Conservation (phyloP, 164 flowering plant species). For the Nymphaea colorata region DNA sequence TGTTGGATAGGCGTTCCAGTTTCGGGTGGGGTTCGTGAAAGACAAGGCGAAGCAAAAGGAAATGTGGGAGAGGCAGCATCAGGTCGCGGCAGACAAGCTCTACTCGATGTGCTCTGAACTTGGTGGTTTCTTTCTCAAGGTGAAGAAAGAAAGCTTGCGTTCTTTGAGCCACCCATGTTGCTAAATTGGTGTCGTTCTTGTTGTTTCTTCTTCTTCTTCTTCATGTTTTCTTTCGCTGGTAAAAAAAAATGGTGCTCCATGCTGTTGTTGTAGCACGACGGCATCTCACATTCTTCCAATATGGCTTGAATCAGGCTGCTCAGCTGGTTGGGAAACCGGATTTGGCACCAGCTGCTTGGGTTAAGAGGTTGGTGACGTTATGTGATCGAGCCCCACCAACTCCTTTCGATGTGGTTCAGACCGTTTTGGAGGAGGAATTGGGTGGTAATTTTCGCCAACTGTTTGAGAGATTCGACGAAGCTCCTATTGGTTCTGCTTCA, state of each 20-base stretch:
- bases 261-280: neutral
- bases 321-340: conserved; percentile 97
- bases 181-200: too few species aligned
- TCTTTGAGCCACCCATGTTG: too few species aligned
- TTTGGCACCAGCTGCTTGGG: conserved; percentile 97
- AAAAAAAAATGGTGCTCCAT: neutral
- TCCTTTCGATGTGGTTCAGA: conserved; percentile 44
- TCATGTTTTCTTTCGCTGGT: neutral
- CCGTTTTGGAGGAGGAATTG: conserved; percentile 62
- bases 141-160: conserved; percentile 2
- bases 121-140: conserved; percentile 99
- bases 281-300: neutral
- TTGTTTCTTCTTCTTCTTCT: too few species aligned
- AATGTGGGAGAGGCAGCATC: conserved; percentile 96
- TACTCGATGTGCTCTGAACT: conserved; percentile 79
- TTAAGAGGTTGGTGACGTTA: conserved; percentile 76
- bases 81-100: conserved; percentile 82
- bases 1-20: conserved; percentile 56
- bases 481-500: conserved; percentile 93
- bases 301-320: conserved; percentile 41
- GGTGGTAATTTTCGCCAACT: conserved; percentile 45
- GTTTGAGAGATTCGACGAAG: conserved; percentile 67
- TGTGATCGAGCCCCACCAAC: conserved; percentile 94
- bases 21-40: conserved; percentile 58
- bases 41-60: conserved; percentile 64